phyloP scores from a whole-genome alignment of 148 eudicot species.

The Cornus controversa region DNA sequence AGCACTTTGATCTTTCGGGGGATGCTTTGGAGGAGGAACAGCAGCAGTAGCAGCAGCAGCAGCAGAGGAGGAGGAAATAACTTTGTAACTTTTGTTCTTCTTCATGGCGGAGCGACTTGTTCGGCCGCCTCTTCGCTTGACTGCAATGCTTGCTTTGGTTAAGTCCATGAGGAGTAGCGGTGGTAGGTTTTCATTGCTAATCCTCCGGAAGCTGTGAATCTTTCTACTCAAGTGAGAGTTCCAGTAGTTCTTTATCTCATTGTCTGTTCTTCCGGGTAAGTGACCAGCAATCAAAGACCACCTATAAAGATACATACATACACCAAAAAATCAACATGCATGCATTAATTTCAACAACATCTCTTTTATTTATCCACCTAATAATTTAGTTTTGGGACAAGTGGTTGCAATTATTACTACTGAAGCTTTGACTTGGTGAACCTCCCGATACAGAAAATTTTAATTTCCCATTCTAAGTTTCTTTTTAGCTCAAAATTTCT shows the following conservation, averaged over 20 bases:
- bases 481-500: too few relatives aligned
- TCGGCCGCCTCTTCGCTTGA: constrained; percentile 50
- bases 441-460: too few relatives aligned
- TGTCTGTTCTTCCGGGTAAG: constrained; percentile 90
- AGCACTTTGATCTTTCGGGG: background rate
- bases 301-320: constrained; percentile 29
- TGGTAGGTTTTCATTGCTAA: constrained; percentile 8
- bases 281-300: constrained; percentile 82
- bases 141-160: background rate
- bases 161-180: background rate
- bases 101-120: constrained; percentile 49
- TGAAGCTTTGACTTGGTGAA: too few relatives aligned
- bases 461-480: too few relatives aligned
- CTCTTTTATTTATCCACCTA: too few relatives aligned
- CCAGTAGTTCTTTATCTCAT: constrained; percentile 93
- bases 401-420: too few relatives aligned
- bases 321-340: too few relatives aligned
- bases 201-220: constrained; percentile 32
- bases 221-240: constrained; percentile 84
- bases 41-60: too few relatives aligned
- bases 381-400: too few relatives aligned
- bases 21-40: background rate
- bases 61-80: too few relatives aligned
- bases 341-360: too few relatives aligned
- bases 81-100: constrained; percentile 26